A percentile compares a stretch with the other conserved stretches of the same genome.
Evolutionary conservation across 805 yeast genomes (phyloP).

Genomic region (Scheffersomyces ergatensis): DNA sequence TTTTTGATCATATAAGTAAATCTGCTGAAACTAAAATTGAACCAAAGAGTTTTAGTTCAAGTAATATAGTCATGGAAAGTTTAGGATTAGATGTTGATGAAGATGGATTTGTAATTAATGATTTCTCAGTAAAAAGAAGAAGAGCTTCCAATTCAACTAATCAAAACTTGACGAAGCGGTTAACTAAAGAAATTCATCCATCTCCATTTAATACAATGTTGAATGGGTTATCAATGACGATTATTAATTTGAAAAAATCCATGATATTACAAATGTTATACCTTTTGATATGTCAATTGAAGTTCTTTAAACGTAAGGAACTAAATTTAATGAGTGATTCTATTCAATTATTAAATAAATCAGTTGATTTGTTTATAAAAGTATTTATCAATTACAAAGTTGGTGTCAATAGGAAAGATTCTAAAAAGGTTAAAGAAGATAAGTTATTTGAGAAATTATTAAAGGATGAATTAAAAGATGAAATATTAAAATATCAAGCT

Average conservation of each 20-base stretch:
- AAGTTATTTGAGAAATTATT: slow-evolving; percentile 34
- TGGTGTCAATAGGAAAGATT: slow-evolving; percentile 14
- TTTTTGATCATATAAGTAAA: slow-evolving; percentile 33
- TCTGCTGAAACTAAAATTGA: slow-evolving; percentile 10
- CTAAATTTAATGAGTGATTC: slow-evolving; percentile 14
- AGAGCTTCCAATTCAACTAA: slow-evolving; percentile 11
- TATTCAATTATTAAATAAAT: slow-evolving; percentile 16
- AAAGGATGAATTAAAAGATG: slow-evolving; percentile 38
- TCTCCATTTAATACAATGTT: slow-evolving; percentile 42
- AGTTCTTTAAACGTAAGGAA: slow-evolving; percentile 27
- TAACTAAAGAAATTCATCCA: slow-evolving; percentile 26
- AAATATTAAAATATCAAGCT: slow-evolving; percentile 29
- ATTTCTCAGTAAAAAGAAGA: slow-evolving; percentile 38
- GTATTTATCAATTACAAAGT: slow-evolving; percentile 39
- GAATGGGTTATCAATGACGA: slow-evolving; percentile 42
- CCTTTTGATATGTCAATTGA: slow-evolving; percentile 37
- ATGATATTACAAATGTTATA: slow-evolving; percentile 42
- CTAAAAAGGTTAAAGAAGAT: slow-evolving; percentile 27
- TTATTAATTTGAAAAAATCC: slow-evolving; percentile 41
- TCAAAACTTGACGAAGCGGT: slow-evolving; percentile 9
- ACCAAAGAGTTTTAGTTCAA: slow-evolving; percentile 6
- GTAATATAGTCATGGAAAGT: slow-evolving; percentile 29
- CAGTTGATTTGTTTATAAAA: slow-evolving; percentile 32
- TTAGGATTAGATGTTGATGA: slow-evolving; percentile 42
- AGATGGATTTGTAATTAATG: slow-evolving; percentile 45